A percentile compares a stretch with the other conserved stretches of the same genome.
Evolutionary conservation across 371 early-diverging fungal species (phyloP).

Genomic region (Mortierella sp.): DNA sequence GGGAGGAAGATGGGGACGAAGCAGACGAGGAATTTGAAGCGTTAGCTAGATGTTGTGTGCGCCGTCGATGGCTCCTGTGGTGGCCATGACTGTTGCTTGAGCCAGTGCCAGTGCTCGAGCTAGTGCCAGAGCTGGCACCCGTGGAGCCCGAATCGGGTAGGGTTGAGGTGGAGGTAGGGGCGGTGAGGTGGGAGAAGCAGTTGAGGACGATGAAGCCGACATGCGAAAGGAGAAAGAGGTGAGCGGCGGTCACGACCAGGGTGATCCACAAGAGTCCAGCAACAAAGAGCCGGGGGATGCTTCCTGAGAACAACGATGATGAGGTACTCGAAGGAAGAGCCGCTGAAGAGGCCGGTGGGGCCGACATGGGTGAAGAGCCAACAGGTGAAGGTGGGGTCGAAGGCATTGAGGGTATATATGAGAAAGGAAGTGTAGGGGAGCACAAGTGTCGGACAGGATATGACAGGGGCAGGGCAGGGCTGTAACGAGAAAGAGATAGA

Average conservation of each 20-base stretch:
- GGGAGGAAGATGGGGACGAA: constrained; percentile 15
- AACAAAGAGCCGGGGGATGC: constrained; percentile 33
- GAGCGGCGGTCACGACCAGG: constrained; percentile 39
- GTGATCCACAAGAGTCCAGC: constrained; percentile 43
- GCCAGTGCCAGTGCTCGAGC: background rate
- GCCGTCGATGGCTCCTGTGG: constrained; percentile 1
- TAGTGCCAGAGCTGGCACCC: background rate
- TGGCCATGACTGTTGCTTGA: background rate
- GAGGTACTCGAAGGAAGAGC: constrained; percentile 5
- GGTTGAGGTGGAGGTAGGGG: constrained; percentile 7
- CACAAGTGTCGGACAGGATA: background rate
- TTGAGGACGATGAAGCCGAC: constrained; percentile 38
- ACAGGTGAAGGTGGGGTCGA: background rate
- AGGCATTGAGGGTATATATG: background rate
- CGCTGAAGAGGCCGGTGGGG: background rate
- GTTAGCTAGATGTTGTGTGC: constrained; percentile 7
- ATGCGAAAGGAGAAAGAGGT: constrained; percentile 35
- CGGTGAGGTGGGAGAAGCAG: constrained; percentile 39
- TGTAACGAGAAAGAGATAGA: background rate
- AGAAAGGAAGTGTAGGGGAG: background rate
- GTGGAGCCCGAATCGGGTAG: constrained; percentile 9
- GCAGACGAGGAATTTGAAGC: constrained; percentile 7
- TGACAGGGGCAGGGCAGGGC: background rate
- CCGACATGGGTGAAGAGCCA: background rate
- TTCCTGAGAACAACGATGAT: constrained; percentile 11